A percentile compares a stretch with the other conserved stretches of the same genome.
Conservation (phyloP, 495 filamentous ascomycete genomes). For the Hypoxylon perforatum region DNA sequence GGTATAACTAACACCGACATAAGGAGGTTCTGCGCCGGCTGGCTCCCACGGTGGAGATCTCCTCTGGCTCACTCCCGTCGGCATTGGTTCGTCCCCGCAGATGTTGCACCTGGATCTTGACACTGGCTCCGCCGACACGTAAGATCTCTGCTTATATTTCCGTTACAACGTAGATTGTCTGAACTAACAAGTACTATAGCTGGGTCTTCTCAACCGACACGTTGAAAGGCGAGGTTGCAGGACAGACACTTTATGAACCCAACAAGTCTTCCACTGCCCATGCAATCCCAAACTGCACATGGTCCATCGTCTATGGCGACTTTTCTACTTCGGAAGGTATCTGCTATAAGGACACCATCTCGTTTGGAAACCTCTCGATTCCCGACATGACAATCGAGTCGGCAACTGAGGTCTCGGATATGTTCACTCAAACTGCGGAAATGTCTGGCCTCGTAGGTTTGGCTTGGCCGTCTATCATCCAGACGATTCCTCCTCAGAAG, state of each 20-base stretch:
- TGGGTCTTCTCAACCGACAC: constrained; percentile 74
- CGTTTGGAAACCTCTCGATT: constrained; percentile 60
- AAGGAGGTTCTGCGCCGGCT: constrained; percentile 34
- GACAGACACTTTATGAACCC: constrained; percentile 65
- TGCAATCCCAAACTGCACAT: constrained; percentile 60
- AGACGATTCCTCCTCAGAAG: constrained; percentile 65
- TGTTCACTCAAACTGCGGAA: constrained; percentile 37
- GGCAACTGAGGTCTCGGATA: constrained; percentile 45
- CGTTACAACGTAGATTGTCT: not conserved
- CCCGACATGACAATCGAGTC: constrained; percentile 67
- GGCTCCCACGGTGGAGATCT: constrained; percentile 59
- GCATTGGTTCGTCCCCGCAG: constrained; percentile 77
- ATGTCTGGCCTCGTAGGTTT: constrained; percentile 55
- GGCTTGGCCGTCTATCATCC: constrained; percentile 46
- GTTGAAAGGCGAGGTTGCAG: constrained; percentile 48
- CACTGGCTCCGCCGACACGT: constrained; percentile 81
- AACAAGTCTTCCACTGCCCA: constrained; percentile 71
- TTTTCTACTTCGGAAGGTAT: constrained; percentile 49
- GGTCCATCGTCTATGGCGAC: constrained; percentile 79
- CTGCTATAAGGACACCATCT: constrained; percentile 53
- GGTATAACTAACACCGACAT: constrained; percentile 15
- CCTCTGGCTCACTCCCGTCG: constrained; percentile 71
- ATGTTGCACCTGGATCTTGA: constrained; percentile 74
- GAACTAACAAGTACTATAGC: constrained; percentile 33
- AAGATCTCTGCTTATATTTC: constrained; percentile 53